Base-by-base conservation (phyloP, 208 protist species). In the Balamuthia mandrillaris region DNA sequence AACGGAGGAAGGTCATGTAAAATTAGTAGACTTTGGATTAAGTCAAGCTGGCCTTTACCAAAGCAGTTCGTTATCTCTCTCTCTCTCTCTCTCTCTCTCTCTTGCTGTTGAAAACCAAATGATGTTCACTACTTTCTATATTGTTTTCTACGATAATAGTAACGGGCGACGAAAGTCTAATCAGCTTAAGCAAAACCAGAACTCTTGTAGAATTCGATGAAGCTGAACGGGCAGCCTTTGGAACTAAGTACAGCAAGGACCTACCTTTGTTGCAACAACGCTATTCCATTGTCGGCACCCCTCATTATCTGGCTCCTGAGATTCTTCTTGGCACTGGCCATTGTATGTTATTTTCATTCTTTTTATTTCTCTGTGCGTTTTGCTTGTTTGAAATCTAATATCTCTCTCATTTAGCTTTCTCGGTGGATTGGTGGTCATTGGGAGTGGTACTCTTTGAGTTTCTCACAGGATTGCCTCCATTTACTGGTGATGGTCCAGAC, bases 21-120 rank as follows among this genome's bases (percentile, higher is more conserved):
- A 94, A 70, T 83, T 95, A 6, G 95, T 88, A 5, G 93, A 95
- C 83, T 95, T 95, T 88, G 93, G 93, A 9, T 79, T 95, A 21
- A 33, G 12, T 6, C 45, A 39, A 3, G n/a, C 65, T 18, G 75
- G 75, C 45, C 51, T 82, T n/a, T n/a, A n/a, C n/a, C n/a, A n/a
- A n/a, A n/a, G n/a, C n/a, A n/a, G n/a, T n/a, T n/a, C n/a, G n/a
- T n/a, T n/a, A n/a, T n/a, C n/a, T n/a, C n/a, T n/a, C n/a, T n/a
- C n/a, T n/a, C n/a, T n/a, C n/a, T n/a, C n/a, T n/a, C n/a, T n/a
- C n/a, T n/a, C n/a, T n/a, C n/a, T n/a, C n/a, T n/a, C n/a, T n/a
- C n/a, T n/a, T n/a, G n/a, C n/a, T n/a, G n/a, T n/a, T n/a, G n/a
- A n/a, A n/a, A n/a, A n/a, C n/a, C n/a, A n/a, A n/a, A n/a, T n/a